Conservation (phyloP, 2,329 filamentous ascomycete species). For the Xylariaceae sp. region DNA sequence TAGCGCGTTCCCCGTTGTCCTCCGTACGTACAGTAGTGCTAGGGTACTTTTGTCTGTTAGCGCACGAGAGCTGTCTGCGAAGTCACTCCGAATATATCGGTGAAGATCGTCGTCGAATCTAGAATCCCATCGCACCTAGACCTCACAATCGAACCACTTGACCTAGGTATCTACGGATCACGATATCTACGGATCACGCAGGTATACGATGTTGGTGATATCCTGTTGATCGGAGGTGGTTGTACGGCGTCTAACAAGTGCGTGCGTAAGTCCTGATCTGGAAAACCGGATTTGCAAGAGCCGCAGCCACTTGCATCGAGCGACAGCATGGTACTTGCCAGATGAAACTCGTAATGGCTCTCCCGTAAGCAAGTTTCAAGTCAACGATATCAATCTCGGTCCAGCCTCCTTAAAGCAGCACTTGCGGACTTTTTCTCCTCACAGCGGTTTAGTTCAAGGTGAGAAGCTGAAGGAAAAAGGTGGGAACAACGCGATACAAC, state of each 20-base stretch:
- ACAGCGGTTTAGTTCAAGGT: not conserved
- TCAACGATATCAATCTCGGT: not conserved
- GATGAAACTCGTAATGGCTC: no score
- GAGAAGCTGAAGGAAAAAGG: not conserved
- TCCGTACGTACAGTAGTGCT: no score
- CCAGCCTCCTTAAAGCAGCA: slow-evolving; percentile 12
- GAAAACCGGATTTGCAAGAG: not conserved
- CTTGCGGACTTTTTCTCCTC: slow-evolving; percentile 10
- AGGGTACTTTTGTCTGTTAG: no score
- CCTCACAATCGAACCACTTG: not conserved
- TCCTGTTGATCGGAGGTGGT: not conserved
- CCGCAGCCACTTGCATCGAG: not conserved
- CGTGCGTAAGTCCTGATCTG: not conserved
- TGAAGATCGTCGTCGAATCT: not conserved
- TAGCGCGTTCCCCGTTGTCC: no score
- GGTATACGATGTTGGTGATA: not conserved
- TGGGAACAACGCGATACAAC: slow-evolving; percentile 8
- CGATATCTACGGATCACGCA: not conserved
- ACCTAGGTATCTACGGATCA: not conserved
- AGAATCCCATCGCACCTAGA: not conserved
- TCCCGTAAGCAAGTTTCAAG: not conserved
- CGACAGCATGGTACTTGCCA: no score
- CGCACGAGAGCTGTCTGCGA: not conserved
- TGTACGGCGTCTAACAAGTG: no score
- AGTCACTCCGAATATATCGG: not conserved